A percentile compares a stretch with the other conserved stretches of the same genome.
phyloP scores from a whole-genome alignment of 1,284 basidiomycete genomes.

The Tylopilus sp. region DNA sequence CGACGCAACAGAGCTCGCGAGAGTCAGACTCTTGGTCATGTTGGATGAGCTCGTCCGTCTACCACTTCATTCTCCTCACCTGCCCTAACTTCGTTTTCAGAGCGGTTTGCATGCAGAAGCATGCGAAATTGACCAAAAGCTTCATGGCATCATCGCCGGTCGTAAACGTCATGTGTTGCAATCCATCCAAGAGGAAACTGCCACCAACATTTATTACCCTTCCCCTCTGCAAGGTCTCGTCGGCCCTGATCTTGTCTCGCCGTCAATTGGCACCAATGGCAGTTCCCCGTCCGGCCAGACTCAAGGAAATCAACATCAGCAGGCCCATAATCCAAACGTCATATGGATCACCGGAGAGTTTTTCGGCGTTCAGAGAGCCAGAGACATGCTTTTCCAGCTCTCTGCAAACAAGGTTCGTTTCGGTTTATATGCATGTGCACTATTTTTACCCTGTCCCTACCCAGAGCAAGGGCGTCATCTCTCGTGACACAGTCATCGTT shows the following conservation, averaged over 20 bases:
- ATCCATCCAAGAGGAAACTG: conserved; percentile 95
- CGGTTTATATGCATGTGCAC: not conserved
- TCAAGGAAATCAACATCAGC: conserved; percentile 24
- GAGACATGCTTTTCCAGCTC: conserved; percentile 92
- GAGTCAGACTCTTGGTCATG: conserved; percentile 89
- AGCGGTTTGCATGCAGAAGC: conserved; percentile 86
- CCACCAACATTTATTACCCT: conserved; percentile 94
- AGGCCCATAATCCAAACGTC: conserved; percentile 62
- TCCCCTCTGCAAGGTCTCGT: conserved; percentile 87
- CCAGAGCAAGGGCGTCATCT: conserved; percentile 88
- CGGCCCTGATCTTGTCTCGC: conserved; percentile 52
- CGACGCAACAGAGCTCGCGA: conserved; percentile 89
- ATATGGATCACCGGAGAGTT: conserved; percentile 99
- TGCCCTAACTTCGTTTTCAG: conserved; percentile 41
- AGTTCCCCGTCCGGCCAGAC: conserved; percentile 20
- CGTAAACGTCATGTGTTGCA: conserved; percentile 88
- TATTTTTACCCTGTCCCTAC: conserved; percentile 12
- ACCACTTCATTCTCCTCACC: not conserved
- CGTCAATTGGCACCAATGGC: conserved; percentile 39
- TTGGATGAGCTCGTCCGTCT: conserved; percentile 85
- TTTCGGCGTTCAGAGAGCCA: conserved; percentile 91
- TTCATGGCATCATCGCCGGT: conserved; percentile 90
- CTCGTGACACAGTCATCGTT: conserved; percentile 89
- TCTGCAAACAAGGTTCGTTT: conserved; percentile 78
- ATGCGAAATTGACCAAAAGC: conserved; percentile 93